A percentile compares a stretch with the other conserved stretches of the same genome.
Evolutionary conservation across 2,329 filamentous ascomycete species (phyloP).

Genomic region (Aspergillus pseudoterreus): DNA sequence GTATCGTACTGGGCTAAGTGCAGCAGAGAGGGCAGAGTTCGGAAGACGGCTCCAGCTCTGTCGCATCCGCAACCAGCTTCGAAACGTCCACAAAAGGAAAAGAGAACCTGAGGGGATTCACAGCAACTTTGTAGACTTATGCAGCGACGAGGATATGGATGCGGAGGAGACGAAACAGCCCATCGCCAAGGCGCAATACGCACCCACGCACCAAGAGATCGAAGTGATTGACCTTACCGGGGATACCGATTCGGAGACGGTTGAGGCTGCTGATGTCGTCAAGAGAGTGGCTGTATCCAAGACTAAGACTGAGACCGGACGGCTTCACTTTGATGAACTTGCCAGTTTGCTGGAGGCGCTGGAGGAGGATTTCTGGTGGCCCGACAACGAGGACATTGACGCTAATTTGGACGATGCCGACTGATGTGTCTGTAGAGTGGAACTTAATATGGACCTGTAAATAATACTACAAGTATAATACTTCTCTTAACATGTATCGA

Average conservation of each 20-base stretch:
- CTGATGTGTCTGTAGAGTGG: background rate
- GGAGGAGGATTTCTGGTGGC: slow-evolving; percentile 40
- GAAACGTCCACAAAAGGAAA: slow-evolving; percentile 17
- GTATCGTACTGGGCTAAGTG: slow-evolving; percentile 20
- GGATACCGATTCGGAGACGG: slow-evolving; percentile 18
- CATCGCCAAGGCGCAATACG: background rate
- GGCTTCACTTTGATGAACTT: background rate
- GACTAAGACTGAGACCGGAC: background rate
- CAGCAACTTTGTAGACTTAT: slow-evolving; percentile 14
- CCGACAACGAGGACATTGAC: slow-evolving; percentile 27
- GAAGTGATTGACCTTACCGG: slow-evolving; percentile 27
- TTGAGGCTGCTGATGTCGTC: too few relatives aligned
- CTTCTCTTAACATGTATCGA: background rate
- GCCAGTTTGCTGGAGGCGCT: slow-evolving; percentile 12
- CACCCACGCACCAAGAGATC: slow-evolving; percentile 1
- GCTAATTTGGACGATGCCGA: slow-evolving; percentile 24
- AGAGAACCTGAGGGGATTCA: background rate
- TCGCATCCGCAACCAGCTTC: slow-evolving; percentile 24
- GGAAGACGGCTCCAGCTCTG: slow-evolving; percentile 24
- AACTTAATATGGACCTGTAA: too few relatives aligned
- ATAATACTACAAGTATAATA: too few relatives aligned
- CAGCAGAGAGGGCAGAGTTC: slow-evolving; percentile 14
- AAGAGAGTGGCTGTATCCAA: too few relatives aligned
- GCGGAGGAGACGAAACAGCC: background rate
- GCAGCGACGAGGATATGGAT: slow-evolving; percentile 15